Base-by-base conservation (phyloP, 2,329 filamentous ascomycete species). In the Aspergillus pseudoglaucus region DNA sequence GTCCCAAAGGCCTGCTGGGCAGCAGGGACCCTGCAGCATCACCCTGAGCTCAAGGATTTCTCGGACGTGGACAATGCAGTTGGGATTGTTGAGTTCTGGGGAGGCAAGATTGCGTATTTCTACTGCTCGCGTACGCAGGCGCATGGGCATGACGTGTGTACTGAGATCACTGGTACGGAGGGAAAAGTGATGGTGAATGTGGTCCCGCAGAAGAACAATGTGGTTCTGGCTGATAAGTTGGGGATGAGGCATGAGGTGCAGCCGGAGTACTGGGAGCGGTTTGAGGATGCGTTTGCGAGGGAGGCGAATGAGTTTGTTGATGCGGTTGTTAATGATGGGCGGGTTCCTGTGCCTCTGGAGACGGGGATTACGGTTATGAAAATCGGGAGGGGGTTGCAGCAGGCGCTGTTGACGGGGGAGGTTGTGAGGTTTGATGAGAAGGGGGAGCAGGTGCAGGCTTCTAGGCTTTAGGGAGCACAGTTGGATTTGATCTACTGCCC, bases 261-360 rank as follows among this genome's bases (percentile, higher is more conserved):
- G 23, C 53, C 54, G 15, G 62, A 70, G 42, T 72, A 70, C 50
- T 72, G 64, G 58, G 62, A 69, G 20, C 57, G 66, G 12, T 71
- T 71, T 44, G 68, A 70, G 51, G 53, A 61, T 40, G 68, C 68
- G 0, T 73, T 73, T 48, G 67, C 63, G 0, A 62, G 58, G 14
- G 70, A 73, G 53, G 64, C 64, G 2, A 65, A 68, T 44, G 68
- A 70, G 56, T 72, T 72, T 52, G 59, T 62, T 3, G 64, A 58
- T 1, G 56, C 60, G 4, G 59, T 65, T n/a, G 49, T 71, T n/a
- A 57, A 70, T 12, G 58, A 70, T 39, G 66, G 52, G 33, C 55
- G 62, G 2, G 54, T 72, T 27, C 68, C 69, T 0, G 46, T 70
- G 48, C 53, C 60, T 30, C 59, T 72, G 37, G 59, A 63, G 17